Base-by-base conservation (phyloP, 352 stramenopile genomes). In the Thraustochytrium sp. region DNA sequence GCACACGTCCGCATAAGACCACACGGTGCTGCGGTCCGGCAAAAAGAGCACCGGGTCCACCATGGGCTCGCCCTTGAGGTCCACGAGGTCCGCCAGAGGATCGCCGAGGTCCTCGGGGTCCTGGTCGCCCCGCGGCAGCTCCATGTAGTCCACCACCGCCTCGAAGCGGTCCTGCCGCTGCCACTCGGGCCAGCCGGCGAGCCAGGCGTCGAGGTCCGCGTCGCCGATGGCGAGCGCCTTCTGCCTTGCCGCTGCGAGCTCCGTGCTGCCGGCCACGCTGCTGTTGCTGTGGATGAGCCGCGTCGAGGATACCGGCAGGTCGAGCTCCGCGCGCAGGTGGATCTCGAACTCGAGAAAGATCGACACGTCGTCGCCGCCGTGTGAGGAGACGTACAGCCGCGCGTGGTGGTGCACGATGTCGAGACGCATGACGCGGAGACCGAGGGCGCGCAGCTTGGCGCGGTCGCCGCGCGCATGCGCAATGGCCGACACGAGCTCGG, bases 151-250 rank as follows among this genome's bases (percentile, higher is more conserved):
- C 16, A 72, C 59, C 13, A 72, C 62, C 11, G 37, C 62, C 46
- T 80, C 68, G 36, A 80, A 26, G 42, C 68, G 68, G 46, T 37
- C 44, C 38, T 80, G 68, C 8, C 68, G 68, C 68, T 80, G 68
- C 68, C 68, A 80, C 34, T 80, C 68, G 51, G 48, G 48, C 68
- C 68, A 80, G 5, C 5, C 16, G 3, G 53, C 31, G 31, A 80
- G 68, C 48, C 48, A 80, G 29, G 40, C 31, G 5, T 80, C 68
- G 26, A 80, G 29, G 9, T 64, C 26, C 26, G 76, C 53, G 29
- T 80, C 68, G 9, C 13, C 42, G 68, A 80, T 75, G 1, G 42
- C 46, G 13, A 80, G 29, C 37, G 48, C 48, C 1, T 80, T 44
- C 11, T 51, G 44, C n/a, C 38, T 61, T 13, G 68, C 68, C n/a